Conservation (phyloP, 306 rosid species). For the Ammopiptanthus mongolicus region DNA sequence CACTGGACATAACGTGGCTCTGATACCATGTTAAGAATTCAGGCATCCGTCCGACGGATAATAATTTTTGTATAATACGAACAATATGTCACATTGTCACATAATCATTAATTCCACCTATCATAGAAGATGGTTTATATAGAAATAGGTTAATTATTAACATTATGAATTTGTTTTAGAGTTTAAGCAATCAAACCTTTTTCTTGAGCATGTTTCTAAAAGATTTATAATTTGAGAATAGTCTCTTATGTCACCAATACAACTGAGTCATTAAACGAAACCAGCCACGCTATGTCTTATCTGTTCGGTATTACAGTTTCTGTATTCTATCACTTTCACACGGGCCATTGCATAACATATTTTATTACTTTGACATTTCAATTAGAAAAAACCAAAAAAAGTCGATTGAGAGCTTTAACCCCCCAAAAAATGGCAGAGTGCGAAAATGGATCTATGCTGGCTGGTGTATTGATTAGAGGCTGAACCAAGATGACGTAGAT, state of each 20-base stretch:
- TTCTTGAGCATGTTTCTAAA: not conserved
- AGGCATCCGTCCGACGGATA: no score
- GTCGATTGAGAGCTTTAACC: not conserved
- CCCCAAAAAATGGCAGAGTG: no score
- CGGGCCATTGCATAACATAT: no score
- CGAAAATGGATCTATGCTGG: no score
- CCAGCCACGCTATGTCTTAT: not conserved
- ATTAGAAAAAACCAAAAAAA: no score
- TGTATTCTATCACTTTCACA: no score
- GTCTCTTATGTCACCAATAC: not conserved
- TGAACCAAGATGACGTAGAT: no score
- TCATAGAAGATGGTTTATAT: slow-evolving; percentile 18
- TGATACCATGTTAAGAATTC: no score
- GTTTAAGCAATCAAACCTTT: slow-evolving; percentile 28
- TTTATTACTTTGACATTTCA: no score
- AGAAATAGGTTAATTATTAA: slow-evolving; percentile 20
- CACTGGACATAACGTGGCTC: no score
- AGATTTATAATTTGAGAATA: not conserved
- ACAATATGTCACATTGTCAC: slow-evolving; percentile 3
- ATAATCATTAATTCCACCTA: slow-evolving; percentile 27
- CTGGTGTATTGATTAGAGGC: no score
- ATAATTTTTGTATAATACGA: not conserved
- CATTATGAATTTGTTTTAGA: not conserved
- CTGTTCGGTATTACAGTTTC: not conserved
- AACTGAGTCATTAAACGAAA: not conserved